These are phyloP conservation scores for Spergularia azorica DNA, from an alignment of 179 eudicot species.

Conservation along the genomic window DNA sequence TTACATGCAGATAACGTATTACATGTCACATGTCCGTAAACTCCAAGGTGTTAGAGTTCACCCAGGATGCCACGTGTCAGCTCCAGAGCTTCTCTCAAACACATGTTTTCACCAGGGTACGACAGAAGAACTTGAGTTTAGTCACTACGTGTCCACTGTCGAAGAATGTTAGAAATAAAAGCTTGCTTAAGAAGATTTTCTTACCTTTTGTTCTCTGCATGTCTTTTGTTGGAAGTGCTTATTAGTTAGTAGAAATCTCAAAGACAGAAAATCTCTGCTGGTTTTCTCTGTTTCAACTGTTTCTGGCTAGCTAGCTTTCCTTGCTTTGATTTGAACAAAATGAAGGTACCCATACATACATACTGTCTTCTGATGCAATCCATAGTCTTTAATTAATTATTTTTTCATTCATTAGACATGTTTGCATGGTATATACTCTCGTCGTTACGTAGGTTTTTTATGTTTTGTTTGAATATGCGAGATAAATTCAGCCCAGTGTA, in stretches of 20 bases:
- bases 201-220: neutral
- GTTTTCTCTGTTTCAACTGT: neutral
- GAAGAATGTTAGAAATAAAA: neutral
- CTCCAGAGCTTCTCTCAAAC: neutral
- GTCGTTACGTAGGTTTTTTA: no score
- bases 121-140: constrained; percentile 21
- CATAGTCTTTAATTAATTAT: no score
- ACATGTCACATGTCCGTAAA: constrained; percentile 16
- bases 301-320: neutral
- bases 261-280: neutral
- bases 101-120: constrained; percentile 15
- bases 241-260: neutral
- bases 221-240: neutral
- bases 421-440: no score
- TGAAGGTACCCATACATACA: constrained; percentile 25
- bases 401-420: no score
- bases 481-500: no score
- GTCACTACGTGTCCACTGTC: constrained; percentile 15
- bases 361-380: neutral
- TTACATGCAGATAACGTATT: neutral
- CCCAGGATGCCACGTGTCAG: constrained; percentile 25
- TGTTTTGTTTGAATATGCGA: no score
- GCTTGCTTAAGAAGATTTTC: neutral
- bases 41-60: neutral
- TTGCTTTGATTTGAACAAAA: constrained; percentile 6